Evolutionary conservation across 2,329 filamentous ascomycete genomes (phyloP), one percentile per base, ranked within the genome.

Genomic region (Exophiala bonariae): DNA sequence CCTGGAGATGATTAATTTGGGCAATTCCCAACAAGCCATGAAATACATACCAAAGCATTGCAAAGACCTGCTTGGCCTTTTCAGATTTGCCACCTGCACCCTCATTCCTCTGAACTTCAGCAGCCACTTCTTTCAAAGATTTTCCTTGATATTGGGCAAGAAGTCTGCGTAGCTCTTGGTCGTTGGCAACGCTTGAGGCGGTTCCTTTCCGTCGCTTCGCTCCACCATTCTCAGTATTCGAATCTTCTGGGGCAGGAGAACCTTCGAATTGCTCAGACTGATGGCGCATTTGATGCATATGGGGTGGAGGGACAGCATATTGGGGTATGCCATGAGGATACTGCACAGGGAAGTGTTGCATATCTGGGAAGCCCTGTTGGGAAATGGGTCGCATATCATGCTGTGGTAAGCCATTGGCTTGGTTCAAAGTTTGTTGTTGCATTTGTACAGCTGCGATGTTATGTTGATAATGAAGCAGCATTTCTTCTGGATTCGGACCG

Each of bases 11-110:
- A 55, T 34, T 56, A 47, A 28, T 17, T 26, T 22, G 23, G 8
- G 13, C 18, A 19, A 11, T 16, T 13, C 26, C 11, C 16, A 14
- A 19, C 6, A 13, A 10, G 11, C 18, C n/a, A 7, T 31, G 14
- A 14, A 31, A 31, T 5, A 53, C 69, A 59, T 66, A 75, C 73
- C 73, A 76, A 46, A 75, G 67, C 73, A 76, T 76, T 30, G 72
- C 73, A 59, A 76, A 76, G 44, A 76, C 71, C 59, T 76, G 73
- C 57, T 76, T 76, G 32, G 74, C 71, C 55, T 76, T 76, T 55
- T 76, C 73, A 13, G 73, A 71, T 58, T 73, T 75, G 11, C 73
- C 73, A 19, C 73, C 73, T 31, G 66, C 65, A 13, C 72, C 70
- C 61, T 76, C 73, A 49, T 74, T 70, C 47, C 72, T 73, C 56